Evolutionary conservation across 305 asterid genomes (phyloP), one percentile per base, ranked within the genome.

Genomic region (Rubia balearica): DNA sequence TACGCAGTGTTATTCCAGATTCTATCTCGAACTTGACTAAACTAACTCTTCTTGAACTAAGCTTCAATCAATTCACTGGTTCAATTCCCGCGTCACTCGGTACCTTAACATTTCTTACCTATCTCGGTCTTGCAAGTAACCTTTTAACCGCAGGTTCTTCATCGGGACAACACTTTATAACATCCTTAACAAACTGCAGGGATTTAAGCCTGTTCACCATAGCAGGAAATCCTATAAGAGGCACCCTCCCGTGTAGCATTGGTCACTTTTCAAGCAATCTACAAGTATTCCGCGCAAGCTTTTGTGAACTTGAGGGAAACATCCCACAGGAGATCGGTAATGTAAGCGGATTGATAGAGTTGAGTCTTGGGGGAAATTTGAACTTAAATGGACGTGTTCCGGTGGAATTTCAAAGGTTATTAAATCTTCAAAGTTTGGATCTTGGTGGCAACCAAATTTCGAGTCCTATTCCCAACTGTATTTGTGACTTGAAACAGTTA

Each of bases 271-370:
- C 81, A 3, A 8, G 22, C 11, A 59, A 75, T 48, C 63, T 83
- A 14, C 22, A 76, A 19, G 16, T 16, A 24, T 80, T 83, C 65
- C 5, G 21, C 21, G 81, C 70, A 4, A 3, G 4, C 8, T 11
- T 12, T 45, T 72, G 81, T 68, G 68, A 24, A 38, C n/a, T 80
- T 12, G 49, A n/a, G 16, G 81, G 80, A 7, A 12, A 7, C 16
- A 61, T 80, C 43, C 84, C 87, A 6, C 17, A 57, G 33, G 81
- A 74, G 60, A 83, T 83, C 22, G 76, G 81, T 69, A 83, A 73
- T 17, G 21, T 78, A 10, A 83, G 71, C 63, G 70, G 74, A 45
- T 49, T 83, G 8, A 48, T 69, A 55, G 51, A 1, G n/a, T 61
- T 83, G 49, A 9, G 7, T 11, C 65, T 80, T 7, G 40, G 0